Evolutionary conservation across 441 rosid species (phyloP).

Genomic region (Flueggea neowawraea): DNA sequence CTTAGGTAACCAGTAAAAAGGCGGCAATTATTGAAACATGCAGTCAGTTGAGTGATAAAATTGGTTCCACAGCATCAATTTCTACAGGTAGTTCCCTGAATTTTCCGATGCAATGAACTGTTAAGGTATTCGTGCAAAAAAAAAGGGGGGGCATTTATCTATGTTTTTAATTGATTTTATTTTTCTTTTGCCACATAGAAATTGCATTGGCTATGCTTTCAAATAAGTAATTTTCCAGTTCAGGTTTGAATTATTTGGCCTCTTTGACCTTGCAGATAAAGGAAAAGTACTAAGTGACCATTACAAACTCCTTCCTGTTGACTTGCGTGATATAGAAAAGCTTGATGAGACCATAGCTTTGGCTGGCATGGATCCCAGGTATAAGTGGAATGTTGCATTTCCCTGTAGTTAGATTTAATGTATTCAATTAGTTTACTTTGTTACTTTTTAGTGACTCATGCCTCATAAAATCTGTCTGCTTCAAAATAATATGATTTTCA

Average conservation of each 20-base stretch:
- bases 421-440: too few species aligned
- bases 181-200: too few species aligned
- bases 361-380: conserved; percentile 91
- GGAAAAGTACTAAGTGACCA: conserved; percentile 87
- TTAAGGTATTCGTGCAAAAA: too few species aligned
- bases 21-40: conserved; percentile 65
- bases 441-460: too few species aligned
- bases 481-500: too few species aligned
- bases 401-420: not conserved
- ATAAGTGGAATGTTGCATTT: conserved; percentile 6
- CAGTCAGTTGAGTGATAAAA: conserved; percentile 67
- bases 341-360: conserved; percentile 63
- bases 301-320: conserved; percentile 91
- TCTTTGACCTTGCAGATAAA: conserved; percentile 73
- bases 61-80: conserved; percentile 67
- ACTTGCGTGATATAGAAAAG: conserved; percentile 69
- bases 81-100: conserved; percentile 48
- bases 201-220: not conserved
- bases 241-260: conserved; percentile 6
- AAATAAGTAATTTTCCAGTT: conserved; percentile 3
- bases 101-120: too few species aligned
- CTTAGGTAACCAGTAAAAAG: conserved; percentile 87
- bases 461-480: too few species aligned
- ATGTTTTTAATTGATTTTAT: too few species aligned
- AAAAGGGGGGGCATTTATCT: too few species aligned